Base-by-base conservation (phyloP, 176 grass and related monocot species). In the Microstegium vimineum region DNA sequence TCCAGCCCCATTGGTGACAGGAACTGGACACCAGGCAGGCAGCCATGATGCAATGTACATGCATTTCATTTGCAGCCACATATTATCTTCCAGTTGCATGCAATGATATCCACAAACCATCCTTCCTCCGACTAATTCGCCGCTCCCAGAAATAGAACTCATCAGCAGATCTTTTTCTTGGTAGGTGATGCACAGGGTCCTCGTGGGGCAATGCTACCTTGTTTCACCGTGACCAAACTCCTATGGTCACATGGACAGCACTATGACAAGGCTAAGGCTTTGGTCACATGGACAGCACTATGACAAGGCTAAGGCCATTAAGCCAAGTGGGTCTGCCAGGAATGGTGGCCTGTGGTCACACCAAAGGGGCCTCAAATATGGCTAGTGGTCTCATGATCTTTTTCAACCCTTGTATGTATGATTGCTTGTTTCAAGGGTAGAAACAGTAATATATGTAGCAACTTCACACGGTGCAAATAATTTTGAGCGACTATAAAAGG, bases 301-400 rank as follows among this genome's bases (percentile, higher is more conserved):
- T 12, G 77, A 34, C 25, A 72, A 66, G 62, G 69, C 84, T 74
- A 67, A 66, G 87, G 82, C 77, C 87, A 89, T 77, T 66, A 85
- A 76, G 41, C 14, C 82, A 85, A 85, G 87, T 89, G 87, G 82
- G 83, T 40, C 65, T 71, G 35, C 26, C 80, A 79, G 82, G 42
- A 86, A 80, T 74, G 66, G 88, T 86, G 79, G 28, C 61, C 61
- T 75, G 75, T 75, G 81, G 81, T 86, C 83, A 77, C 82, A 78
- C 64, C 73, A 57, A 77, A 41, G 64, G 54, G 43, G 65, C 66
- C 78, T 89, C 83, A 82, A 86, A 86, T 90, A 69, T 72, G 78
- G 88, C 66, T 73, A 78, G 66, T 73, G 78, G 83, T 67, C 73
- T 90, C 78, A 32, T 66, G 56, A 57, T 86, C 83, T 86, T 86